Percentiles rank a stretch among this genome's conserved stretches.
phyloP scores from a whole-genome alignment of 108 stramenopile genomes.

The Nannochloropsis granulata region DNA sequence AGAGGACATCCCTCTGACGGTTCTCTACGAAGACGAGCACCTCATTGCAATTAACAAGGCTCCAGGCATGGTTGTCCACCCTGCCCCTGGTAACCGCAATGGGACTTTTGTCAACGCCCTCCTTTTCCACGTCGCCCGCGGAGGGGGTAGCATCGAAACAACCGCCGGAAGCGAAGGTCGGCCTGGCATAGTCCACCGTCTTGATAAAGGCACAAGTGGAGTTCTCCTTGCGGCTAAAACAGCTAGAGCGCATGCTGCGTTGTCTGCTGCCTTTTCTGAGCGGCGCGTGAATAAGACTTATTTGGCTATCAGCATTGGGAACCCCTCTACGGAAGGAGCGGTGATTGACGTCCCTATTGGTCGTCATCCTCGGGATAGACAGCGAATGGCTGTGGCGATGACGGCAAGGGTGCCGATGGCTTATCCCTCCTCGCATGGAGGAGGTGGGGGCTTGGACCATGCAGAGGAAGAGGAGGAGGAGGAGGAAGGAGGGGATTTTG shows the following conservation, averaged over 20 bases:
- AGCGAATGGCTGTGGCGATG: slow-evolving; percentile 56
- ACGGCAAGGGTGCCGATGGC: background rate
- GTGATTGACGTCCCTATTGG: slow-evolving; percentile 80
- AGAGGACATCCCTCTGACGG: slow-evolving; percentile 45
- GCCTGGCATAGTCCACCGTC: slow-evolving; percentile 85
- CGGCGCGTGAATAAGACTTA: slow-evolving; percentile 71
- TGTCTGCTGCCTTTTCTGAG: slow-evolving; percentile 61
- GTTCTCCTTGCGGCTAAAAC: slow-evolving; percentile 88
- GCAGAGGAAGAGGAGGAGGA: background rate
- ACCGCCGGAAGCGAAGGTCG: slow-evolving; percentile 12
- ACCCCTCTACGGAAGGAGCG: slow-evolving; percentile 16
- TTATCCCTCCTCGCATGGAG: background rate
- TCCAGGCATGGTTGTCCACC: slow-evolving; percentile 88
- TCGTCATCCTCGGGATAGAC: slow-evolving; percentile 72
- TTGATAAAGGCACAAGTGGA: slow-evolving; percentile 90
- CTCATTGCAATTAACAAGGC: slow-evolving; percentile 78
- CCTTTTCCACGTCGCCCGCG: slow-evolving; percentile 54
- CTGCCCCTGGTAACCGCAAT: slow-evolving; percentile 90
- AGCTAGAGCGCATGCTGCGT: slow-evolving; percentile 42
- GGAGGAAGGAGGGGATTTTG: background rate
- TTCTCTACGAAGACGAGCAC: slow-evolving; percentile 71
- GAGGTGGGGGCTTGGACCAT: background rate
- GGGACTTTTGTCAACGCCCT: slow-evolving; percentile 87
- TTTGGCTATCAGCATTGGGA: slow-evolving; percentile 50
- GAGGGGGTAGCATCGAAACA: background rate